Conservation (phyloP, 306 rosid species). For the Fragaria vesca region DNA sequence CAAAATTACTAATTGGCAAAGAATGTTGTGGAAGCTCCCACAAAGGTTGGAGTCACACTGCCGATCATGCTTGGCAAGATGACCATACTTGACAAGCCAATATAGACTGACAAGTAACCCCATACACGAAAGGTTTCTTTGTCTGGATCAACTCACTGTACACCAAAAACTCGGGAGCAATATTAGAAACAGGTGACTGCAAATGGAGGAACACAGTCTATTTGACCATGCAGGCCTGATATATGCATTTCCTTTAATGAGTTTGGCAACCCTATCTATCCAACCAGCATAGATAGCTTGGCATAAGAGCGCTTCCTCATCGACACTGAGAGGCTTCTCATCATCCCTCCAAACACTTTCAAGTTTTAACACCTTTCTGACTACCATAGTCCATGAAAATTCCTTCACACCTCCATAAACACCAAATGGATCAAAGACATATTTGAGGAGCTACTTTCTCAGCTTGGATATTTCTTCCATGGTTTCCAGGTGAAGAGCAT, state of each 20-base stretch:
- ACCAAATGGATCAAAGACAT: constrained; percentile 54
- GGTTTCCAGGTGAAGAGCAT: constrained; percentile 73
- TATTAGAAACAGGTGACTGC: constrained; percentile 49
- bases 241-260: constrained; percentile 35
- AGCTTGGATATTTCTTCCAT: constrained; percentile 91
- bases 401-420: constrained; percentile 45
- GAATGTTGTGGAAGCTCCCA: constrained; percentile 71
- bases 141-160: constrained; percentile 70
- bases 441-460: constrained; percentile 70
- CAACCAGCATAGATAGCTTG: constrained; percentile 95
- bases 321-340: constrained; percentile 50
- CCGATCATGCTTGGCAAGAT: constrained; percentile 42
- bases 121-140: constrained; percentile 79
- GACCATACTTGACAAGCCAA: constrained; percentile 76
- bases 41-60: constrained; percentile 63
- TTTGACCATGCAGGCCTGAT: constrained; percentile 56
- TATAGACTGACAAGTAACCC: constrained; percentile 63
- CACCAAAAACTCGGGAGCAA: constrained; percentile 41
- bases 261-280: constrained; percentile 80
- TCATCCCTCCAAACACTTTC: constrained; percentile 45
- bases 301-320: constrained; percentile 63
- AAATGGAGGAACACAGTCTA: constrained; percentile 57
- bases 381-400: constrained; percentile 70
- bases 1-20: constrained; percentile 38
- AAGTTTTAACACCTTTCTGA: constrained; percentile 49